Conservation (phyloP, 2,329 filamentous ascomycete genomes). For the Aspergillus brasiliensis region DNA sequence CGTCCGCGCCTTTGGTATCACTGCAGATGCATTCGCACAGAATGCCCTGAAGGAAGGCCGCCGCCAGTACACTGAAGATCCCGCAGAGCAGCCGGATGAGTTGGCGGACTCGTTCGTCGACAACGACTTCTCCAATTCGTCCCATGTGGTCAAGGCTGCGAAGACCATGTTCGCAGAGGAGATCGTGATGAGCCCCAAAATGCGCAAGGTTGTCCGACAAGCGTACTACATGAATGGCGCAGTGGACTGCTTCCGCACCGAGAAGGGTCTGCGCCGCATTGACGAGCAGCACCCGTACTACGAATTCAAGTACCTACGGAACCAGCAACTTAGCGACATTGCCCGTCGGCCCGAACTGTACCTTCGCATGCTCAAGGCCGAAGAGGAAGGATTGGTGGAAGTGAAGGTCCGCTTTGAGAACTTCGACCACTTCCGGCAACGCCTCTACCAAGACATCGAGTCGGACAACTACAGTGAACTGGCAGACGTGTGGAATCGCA, state of each 20-base stretch:
- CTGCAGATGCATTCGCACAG: conserved; percentile 82
- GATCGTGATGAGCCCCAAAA: conserved; percentile 79
- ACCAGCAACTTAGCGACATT: conserved; percentile 81
- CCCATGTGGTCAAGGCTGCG: conserved; percentile 74
- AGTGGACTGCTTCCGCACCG: conserved; percentile 85
- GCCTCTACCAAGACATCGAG: conserved; percentile 79
- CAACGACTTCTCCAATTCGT: conserved; percentile 72
- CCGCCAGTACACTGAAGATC: conserved; percentile 82
- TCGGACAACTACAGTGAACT: conserved; percentile 95
- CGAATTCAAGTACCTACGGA: conserved; percentile 93
- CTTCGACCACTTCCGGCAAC: conserved; percentile 72
- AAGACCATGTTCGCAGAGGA: conserved; percentile 91
- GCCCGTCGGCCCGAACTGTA: conserved; percentile 85
- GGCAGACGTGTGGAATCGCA: conserved; percentile 90
- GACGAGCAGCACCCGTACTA: conserved; percentile 96
- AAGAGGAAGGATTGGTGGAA: conserved; percentile 88
- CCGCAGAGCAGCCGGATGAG: conserved; percentile 76
- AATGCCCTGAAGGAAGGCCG: conserved; percentile 79
- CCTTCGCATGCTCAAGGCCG: conserved; percentile 95
- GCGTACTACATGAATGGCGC: conserved; percentile 81
- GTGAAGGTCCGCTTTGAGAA: conserved; percentile 78
- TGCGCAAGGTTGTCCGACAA: conserved; percentile 82
- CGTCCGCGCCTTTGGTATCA: conserved; percentile 87
- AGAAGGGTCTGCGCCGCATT: conserved; percentile 90
- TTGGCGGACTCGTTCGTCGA: conserved; percentile 77